phyloP scores from a whole-genome alignment of 2,329 filamentous ascomycete species.

The Lecanoromycetidae sp. region DNA sequence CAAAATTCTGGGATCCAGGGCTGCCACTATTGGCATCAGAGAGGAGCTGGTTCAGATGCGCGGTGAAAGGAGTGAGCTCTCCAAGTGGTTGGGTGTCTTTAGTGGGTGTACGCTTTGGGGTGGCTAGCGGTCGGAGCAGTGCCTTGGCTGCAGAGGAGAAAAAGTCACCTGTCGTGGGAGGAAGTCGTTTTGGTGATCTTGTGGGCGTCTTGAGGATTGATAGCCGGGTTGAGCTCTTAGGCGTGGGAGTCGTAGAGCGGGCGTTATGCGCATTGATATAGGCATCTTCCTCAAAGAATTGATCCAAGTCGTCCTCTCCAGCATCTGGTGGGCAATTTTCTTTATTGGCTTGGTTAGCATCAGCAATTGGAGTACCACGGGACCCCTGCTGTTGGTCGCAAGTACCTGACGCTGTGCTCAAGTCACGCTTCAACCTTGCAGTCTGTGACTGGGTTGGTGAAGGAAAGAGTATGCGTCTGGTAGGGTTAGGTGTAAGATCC shows the following conservation, averaged over 20 bases:
- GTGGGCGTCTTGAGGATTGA: constrained; percentile 49
- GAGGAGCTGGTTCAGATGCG: constrained; percentile 52
- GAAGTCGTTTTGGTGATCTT: constrained; percentile 50
- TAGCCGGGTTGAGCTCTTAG: constrained; percentile 40
- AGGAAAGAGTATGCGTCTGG: constrained; percentile 62
- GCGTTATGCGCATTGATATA: background rate
- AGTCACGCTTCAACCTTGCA: background rate
- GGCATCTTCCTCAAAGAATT: constrained; percentile 54
- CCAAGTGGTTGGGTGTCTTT: constrained; percentile 6
- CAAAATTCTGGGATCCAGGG: constrained; percentile 29
- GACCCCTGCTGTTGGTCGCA: constrained; percentile 12
- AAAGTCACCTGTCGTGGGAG: constrained; percentile 27
- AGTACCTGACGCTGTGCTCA: background rate
- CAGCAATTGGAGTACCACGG: constrained; percentile 21
- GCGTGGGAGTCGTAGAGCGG: constrained; percentile 39
- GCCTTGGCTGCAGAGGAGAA: constrained; percentile 19
- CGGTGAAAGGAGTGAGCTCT: constrained; percentile 46
- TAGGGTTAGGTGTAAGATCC: constrained; percentile 40
- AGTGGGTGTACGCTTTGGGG: constrained; percentile 15
- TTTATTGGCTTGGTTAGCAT: constrained; percentile 39
- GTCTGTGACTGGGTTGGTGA: constrained; percentile 41
- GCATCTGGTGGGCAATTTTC: constrained; percentile 41
- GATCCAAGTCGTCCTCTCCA: constrained; percentile 43
- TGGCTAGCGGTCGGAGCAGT: constrained; percentile 13
- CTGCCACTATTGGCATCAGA: constrained; percentile 42